These are phyloP conservation scores for Geotrichum restrictum DNA, from an alignment of 1,139 yeast species.

Conservation along the genomic window DNA sequence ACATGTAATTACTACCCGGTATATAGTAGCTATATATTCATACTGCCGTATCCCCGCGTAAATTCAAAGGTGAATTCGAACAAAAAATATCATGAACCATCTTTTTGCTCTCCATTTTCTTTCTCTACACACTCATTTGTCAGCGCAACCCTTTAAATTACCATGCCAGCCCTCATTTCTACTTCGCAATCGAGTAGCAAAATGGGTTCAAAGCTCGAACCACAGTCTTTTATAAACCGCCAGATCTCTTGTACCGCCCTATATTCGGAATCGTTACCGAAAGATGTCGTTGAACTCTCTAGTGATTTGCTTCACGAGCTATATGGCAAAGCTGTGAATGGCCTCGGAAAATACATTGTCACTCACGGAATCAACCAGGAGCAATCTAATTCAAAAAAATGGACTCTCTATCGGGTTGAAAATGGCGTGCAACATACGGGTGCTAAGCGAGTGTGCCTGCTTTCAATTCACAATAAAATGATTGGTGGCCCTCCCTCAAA, in stretches of 20 bases:
- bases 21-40: too few relatives aligned
- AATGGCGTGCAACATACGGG: not conserved
- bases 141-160: not conserved
- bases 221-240: not conserved
- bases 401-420: constrained; percentile 14
- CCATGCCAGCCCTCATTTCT: constrained; percentile 17
- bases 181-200: not conserved
- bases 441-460: not conserved
- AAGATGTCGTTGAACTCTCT: constrained; percentile 9
- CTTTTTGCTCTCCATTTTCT: not conserved
- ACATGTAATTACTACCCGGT: not conserved
- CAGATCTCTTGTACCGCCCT: constrained; percentile 1
- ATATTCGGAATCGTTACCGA: constrained; percentile 9
- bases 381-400: not conserved
- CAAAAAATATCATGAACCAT: not conserved
- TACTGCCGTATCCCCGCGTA: not conserved
- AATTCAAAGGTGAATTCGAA: too few relatives aligned
- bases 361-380: constrained; percentile 12
- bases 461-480: constrained; percentile 10
- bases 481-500: constrained; percentile 13
- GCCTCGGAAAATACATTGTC: not conserved
- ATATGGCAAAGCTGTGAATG: not conserved
- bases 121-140: not conserved
- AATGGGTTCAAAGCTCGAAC: not conserved
- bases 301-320: constrained; percentile 5